Percentiles rank a stretch among this genome's conserved stretches.
Conservation (phyloP, 352 stramenopile species). For the Phytopythium aichiense region DNA sequence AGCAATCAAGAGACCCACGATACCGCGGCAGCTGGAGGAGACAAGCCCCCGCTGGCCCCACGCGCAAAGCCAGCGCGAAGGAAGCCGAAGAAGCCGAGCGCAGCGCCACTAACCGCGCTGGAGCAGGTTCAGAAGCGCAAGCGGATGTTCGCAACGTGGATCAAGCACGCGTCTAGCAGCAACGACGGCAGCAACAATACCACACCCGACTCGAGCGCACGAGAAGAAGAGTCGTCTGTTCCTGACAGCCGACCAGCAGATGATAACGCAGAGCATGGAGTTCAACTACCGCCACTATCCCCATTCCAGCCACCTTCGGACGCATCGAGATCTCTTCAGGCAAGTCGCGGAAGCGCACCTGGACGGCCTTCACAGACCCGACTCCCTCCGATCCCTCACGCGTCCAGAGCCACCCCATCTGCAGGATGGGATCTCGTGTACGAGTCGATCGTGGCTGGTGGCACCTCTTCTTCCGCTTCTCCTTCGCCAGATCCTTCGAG, state of each 20-base stretch:
- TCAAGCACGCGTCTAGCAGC: constrained; percentile 30
- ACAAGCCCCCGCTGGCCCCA: background rate
- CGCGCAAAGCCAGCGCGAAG: constrained; percentile 24
- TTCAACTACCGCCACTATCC: constrained; percentile 20
- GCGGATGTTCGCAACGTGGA: constrained; percentile 72
- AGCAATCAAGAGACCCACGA: constrained; percentile 50
- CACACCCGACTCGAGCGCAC: constrained; percentile 7
- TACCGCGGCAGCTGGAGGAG: background rate
- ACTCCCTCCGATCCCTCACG: constrained; percentile 7
- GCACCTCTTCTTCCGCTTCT: background rate
- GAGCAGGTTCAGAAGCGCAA: constrained; percentile 66
- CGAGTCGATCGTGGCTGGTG: background rate
- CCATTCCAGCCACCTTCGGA: background rate
- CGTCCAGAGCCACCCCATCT: background rate
- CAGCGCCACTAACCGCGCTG: constrained; percentile 25
- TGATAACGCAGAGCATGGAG: background rate
- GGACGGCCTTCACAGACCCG: background rate
- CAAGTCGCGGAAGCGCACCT: background rate
- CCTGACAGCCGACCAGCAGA: background rate
- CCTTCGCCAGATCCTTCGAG: background rate
- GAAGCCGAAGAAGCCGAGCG: constrained; percentile 23
- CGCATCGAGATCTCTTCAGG: background rate
- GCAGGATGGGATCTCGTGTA: constrained; percentile 19
- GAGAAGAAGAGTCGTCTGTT: background rate
- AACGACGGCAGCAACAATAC: constrained; percentile 1